Evolutionary conservation across 2,329 filamentous ascomycete species (phyloP).

Genomic region (Drechmeria coniospora): DNA sequence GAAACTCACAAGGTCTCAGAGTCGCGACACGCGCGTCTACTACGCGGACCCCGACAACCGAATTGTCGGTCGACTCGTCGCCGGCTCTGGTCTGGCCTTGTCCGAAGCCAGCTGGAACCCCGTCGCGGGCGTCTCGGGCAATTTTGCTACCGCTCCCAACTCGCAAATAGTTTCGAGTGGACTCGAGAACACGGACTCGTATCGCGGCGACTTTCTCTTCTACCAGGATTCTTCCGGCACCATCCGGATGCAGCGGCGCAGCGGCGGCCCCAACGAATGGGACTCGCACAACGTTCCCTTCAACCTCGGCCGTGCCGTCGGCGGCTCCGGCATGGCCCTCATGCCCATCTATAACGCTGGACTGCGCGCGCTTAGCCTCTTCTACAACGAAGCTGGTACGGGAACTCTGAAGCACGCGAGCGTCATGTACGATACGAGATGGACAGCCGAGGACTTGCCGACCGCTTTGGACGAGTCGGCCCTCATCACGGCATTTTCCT

Average conservation of each 20-base stretch:
- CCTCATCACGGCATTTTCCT: neutral
- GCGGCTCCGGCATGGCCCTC: neutral
- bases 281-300: neutral
- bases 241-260: neutral
- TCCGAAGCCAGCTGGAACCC: neutral
- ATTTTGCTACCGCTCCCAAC: neutral
- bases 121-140: neutral
- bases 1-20: no score
- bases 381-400: neutral
- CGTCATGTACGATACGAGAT: neutral
- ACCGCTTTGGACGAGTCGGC: neutral
- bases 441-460: neutral
- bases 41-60: neutral
- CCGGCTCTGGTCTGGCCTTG: neutral
- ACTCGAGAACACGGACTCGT: neutral
- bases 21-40: neutral
- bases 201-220: neutral
- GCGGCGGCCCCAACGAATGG: neutral
- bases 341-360: neutral
- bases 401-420: neutral
- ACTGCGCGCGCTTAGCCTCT: neutral
- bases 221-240: neutral
- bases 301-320: neutral
- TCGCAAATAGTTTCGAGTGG: neutral
- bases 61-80: neutral